Evolutionary conservation across 106 monocot genomes (phyloP), one percentile per base, ranked within the genome.

Genomic region (Dioscorea dumetorum): DNA sequence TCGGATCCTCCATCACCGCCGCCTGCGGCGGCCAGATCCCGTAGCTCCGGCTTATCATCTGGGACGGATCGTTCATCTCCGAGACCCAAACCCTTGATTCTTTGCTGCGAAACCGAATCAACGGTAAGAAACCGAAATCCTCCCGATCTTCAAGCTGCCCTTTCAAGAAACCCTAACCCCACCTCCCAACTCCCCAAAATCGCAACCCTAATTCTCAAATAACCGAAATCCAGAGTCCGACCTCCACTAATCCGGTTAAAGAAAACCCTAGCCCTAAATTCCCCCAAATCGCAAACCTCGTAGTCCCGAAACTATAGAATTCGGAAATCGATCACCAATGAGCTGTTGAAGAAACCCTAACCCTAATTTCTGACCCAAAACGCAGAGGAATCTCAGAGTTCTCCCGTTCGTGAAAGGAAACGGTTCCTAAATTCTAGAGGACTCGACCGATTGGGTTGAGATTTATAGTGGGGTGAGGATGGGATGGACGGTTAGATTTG

Each of bases 11-110:
- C 69, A 52, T 52, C 60, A 71, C 62, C 63, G 77, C 83, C 51
- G 67, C 81, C n/a, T n/a, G n/a, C 16, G 72, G 82, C 50, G 78
- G 79, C 88, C 93, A 93, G 69, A 93, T 79, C 63, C 77, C 74
- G 60, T 62, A 86, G 48, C 63, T 74, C 56, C 81, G 83, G 57
- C 63, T 85, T 73, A 79, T 67, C 82, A 83, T 77, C 62, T 82
- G 76, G 20, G 79, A 73, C 32, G 78, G 87, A 70, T 87, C 87
- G 74, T 80, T 87, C 82, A 86, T 86, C 41, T 20, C 28, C 10
- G 0, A 4, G 0, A 41, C 16, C 21, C 49, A 19, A 66, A 66
- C 41, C 41, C 41, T 41, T 5, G 41, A 41, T 41, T 10, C 41
- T 6, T 41, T 41, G 41, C 41, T 41, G 41, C 41, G 10, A 41